Conservation (phyloP, 2,329 filamentous ascomycete genomes). For the Hypoxylon sp. region DNA sequence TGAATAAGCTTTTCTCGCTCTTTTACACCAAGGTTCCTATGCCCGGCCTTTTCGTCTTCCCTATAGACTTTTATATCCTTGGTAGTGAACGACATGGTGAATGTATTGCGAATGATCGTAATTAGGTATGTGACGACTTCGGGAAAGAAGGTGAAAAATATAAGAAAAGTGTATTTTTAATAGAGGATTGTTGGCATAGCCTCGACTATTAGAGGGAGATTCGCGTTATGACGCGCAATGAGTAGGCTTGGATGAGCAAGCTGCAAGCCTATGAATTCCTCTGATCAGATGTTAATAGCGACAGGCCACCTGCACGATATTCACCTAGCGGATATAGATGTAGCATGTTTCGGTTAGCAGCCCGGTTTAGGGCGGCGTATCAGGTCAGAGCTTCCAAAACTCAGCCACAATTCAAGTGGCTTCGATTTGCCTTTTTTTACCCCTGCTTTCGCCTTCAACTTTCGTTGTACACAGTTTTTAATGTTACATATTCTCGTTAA, state of each 20-base stretch:
- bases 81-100: slow-evolving; percentile 56
- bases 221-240: slow-evolving; percentile 40
- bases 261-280: slow-evolving; percentile 21
- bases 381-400: slow-evolving; percentile 1
- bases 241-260: slow-evolving; percentile 30
- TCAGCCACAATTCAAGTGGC: slow-evolving; percentile 15
- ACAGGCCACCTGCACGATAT: slow-evolving; percentile 33
- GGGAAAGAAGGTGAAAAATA: slow-evolving; percentile 12
- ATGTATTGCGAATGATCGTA: slow-evolving; percentile 10
- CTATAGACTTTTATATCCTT: slow-evolving; percentile 61
- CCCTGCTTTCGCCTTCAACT: background rate
- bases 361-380: slow-evolving; percentile 8
- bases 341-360: slow-evolving; percentile 13
- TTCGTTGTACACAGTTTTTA: background rate
- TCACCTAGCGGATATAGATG: slow-evolving; percentile 9
- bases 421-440: background rate
- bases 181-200: slow-evolving; percentile 28
- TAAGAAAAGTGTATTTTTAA: slow-evolving; percentile 14
- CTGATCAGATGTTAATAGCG: slow-evolving; percentile 36
- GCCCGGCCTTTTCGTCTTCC: slow-evolving; percentile 61
- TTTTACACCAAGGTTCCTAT: slow-evolving; percentile 59
- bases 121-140: slow-evolving; percentile 3
- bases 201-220: slow-evolving; percentile 11
- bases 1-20: slow-evolving; percentile 63
- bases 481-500: background rate